These are phyloP conservation scores for Ambrosia hybrid DNA, from an alignment of 140 eudicot species.

Conservation along the genomic window DNA sequence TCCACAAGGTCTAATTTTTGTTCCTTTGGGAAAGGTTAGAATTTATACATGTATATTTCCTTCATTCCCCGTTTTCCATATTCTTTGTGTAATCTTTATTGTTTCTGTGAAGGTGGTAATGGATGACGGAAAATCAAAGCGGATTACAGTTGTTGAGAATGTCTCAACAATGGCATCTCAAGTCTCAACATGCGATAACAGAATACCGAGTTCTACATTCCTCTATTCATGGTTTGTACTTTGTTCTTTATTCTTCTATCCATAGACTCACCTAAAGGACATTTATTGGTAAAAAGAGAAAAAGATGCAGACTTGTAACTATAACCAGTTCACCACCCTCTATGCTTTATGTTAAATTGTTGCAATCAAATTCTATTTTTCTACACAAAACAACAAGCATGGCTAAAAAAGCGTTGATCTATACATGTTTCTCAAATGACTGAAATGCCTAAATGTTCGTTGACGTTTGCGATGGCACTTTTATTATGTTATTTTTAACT, in stretches of 20 bases:
- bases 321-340: not conserved
- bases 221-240: slow-evolving; percentile 60
- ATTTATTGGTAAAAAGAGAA: not conserved
- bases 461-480: no score
- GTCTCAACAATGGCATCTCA: slow-evolving; percentile 36
- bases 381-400: no score
- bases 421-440: no score
- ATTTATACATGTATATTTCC: not conserved
- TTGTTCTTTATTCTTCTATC: slow-evolving; percentile 31
- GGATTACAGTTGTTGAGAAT: slow-evolving; percentile 69
- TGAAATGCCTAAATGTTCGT: no score
- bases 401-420: no score
- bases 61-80: not conserved
- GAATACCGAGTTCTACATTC: slow-evolving; percentile 78
- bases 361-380: slow-evolving; percentile 27
- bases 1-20: slow-evolving; percentile 64
- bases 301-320: not conserved
- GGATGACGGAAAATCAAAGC: slow-evolving; percentile 84
- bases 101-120: slow-evolving; percentile 61
- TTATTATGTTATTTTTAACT: no score
- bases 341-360: slow-evolving; percentile 10
- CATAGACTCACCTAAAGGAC: not conserved
- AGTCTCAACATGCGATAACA: slow-evolving; percentile 75
- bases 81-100: slow-evolving; percentile 5
- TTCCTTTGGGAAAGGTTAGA: slow-evolving; percentile 81